A percentile compares a stretch with the other conserved stretches of the same genome.
Conservation (phyloP, 345 rosid species). For the Eucalyptus camaldulensis region DNA sequence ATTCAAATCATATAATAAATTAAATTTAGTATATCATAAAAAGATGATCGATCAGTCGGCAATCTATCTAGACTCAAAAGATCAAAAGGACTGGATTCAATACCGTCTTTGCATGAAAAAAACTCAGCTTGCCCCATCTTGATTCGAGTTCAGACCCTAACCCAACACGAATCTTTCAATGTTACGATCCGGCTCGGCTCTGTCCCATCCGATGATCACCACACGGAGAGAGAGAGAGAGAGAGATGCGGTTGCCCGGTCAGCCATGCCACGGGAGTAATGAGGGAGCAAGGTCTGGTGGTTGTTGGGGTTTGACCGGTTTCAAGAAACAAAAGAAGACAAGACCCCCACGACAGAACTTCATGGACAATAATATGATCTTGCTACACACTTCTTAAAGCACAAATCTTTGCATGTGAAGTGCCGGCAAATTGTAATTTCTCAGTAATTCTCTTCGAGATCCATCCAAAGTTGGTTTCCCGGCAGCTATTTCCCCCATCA, state of each 20-base stretch:
- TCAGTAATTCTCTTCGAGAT: not conserved
- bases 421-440: not conserved
- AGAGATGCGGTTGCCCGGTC: not conserved
- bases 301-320: not conserved
- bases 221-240: not conserved
- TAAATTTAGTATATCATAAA: not conserved
- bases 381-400: not conserved
- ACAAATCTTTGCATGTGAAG: not conserved
- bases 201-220: not conserved
- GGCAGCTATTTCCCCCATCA: not conserved
- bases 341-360: not conserved
- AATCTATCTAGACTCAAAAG: not conserved
- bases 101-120: not conserved
- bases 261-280: not conserved
- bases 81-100: not conserved
- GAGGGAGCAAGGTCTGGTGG: not conserved
- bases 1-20: not conserved
- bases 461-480: not conserved
- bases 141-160: not conserved
- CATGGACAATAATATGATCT: not conserved
- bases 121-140: not conserved
- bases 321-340: not conserved
- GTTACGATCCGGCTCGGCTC: not conserved
- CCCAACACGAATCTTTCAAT: not conserved
- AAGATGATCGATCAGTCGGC: not conserved